Conservation (phyloP, 2,329 filamentous ascomycete genomes). For the Lachnellula suecica region DNA sequence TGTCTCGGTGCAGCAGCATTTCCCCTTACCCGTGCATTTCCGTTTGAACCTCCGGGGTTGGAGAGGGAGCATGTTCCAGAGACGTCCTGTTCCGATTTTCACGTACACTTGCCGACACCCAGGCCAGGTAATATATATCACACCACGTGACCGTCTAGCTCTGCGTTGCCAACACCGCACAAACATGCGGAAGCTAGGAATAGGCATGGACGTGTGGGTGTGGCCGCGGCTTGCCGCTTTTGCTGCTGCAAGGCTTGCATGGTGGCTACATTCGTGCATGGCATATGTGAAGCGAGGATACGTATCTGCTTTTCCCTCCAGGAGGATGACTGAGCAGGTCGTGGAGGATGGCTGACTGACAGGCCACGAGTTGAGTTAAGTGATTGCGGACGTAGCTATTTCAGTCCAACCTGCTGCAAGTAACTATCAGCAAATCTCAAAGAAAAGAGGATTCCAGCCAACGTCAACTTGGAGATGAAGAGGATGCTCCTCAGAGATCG, state of each 20-base stretch:
- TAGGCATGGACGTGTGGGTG: neutral
- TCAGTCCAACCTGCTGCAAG: no score
- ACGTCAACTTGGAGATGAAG: no score
- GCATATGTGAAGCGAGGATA: neutral
- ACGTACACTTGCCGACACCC: no score
- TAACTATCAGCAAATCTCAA: no score
- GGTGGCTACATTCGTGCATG: neutral
- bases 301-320: neutral
- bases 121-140: neutral
- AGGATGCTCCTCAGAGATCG: neutral
- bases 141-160: neutral
- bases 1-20: neutral
- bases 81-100: no score
- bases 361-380: no score
- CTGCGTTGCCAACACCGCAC: neutral
- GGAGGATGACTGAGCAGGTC: neutral
- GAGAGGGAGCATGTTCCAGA: neutral
- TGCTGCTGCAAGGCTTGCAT: neutral
- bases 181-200: neutral
- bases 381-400: no score
- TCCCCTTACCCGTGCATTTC: neutral
- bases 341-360: no score
- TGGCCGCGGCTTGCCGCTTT: no score
- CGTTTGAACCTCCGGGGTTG: neutral
- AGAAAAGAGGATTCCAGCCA: no score